These are phyloP conservation scores for Cladosporium sp. DNA, from an alignment of 2,329 filamentous ascomycete species.

Conservation along the genomic window DNA sequence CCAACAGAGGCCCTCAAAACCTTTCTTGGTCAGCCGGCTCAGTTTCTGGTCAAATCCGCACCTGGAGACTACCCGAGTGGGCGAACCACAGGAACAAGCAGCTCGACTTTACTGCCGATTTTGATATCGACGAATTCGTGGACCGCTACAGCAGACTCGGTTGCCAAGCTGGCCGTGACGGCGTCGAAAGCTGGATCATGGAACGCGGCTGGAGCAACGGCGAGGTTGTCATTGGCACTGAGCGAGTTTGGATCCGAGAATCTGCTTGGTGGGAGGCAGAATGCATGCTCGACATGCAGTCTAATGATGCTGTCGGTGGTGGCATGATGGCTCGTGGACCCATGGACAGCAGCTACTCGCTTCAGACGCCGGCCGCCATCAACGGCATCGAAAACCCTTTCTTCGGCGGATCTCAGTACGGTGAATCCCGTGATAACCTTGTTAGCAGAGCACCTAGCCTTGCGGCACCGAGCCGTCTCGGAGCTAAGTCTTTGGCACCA, in stretches of 20 bases:
- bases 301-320: slow-evolving; percentile 45
- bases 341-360: slow-evolving; percentile 73
- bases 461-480: slow-evolving; percentile 45
- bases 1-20: slow-evolving; percentile 69
- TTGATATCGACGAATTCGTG: slow-evolving; percentile 89
- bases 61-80: slow-evolving; percentile 95
- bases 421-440: slow-evolving; percentile 69
- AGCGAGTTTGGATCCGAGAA: slow-evolving; percentile 95
- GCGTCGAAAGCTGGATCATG: slow-evolving; percentile 89
- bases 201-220: slow-evolving; percentile 98
- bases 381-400: slow-evolving; percentile 37
- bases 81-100: slow-evolving; percentile 87
- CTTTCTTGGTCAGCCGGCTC: slow-evolving; percentile 90
- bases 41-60: slow-evolving; percentile 86
- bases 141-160: slow-evolving; percentile 80
- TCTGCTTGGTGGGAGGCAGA: slow-evolving; percentile 97
- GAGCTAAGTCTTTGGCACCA: slow-evolving; percentile 50
- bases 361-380: slow-evolving; percentile 51
- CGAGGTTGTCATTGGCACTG: slow-evolving; percentile 85
- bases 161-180: slow-evolving; percentile 86
- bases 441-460: slow-evolving; percentile 53
- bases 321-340: slow-evolving; percentile 57
- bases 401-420: slow-evolving; percentile 26
- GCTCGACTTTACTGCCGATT: slow-evolving; percentile 94
- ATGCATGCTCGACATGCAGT: slow-evolving; percentile 88